phyloP scores from a whole-genome alignment of 2,329 filamentous ascomycete species.

The Arthrobotrys entomopaga region DNA sequence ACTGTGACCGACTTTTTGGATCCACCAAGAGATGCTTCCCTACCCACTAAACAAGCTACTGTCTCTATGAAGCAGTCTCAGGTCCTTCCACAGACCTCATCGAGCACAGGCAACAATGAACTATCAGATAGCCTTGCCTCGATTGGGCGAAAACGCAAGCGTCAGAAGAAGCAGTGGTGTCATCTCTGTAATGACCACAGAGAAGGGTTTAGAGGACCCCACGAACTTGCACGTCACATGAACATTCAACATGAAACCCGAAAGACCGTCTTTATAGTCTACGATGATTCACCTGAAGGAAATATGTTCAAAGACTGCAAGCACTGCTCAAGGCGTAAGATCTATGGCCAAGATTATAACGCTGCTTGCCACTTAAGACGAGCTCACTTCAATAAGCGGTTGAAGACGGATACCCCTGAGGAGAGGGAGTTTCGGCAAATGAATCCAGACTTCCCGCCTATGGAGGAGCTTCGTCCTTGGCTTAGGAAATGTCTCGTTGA shows the following conservation, averaged over 20 bases:
- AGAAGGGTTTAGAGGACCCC: constrained; percentile 84
- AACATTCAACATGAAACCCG: constrained; percentile 73
- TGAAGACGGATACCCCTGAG: constrained; percentile 55
- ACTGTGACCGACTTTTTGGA: constrained; percentile 27
- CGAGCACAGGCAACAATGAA: constrained; percentile 20
- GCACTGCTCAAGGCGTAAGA: constrained; percentile 78
- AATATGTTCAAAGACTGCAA: constrained; percentile 83
- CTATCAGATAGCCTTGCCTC: constrained; percentile 23
- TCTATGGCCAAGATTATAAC: constrained; percentile 93
- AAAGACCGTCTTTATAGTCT: constrained; percentile 72
- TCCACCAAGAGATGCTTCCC: constrained; percentile 21
- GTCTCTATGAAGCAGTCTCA: constrained; percentile 5
- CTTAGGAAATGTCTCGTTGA: constrained; percentile 63
- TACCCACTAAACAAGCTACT: constrained; percentile 5
- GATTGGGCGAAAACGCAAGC: constrained; percentile 42
- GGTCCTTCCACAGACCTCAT: background rate
- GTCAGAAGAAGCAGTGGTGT: constrained; percentile 66
- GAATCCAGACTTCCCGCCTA: constrained; percentile 63
- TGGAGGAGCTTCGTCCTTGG: constrained; percentile 71
- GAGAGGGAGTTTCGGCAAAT: constrained; percentile 55
- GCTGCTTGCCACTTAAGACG: constrained; percentile 89
- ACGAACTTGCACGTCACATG: constrained; percentile 78
- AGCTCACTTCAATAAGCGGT: constrained; percentile 78
- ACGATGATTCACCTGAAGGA: constrained; percentile 70
- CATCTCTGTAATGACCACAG: constrained; percentile 75